Base-by-base conservation (phyloP, 2,329 filamentous ascomycete genomes). In the Diaporthe sp. region DNA sequence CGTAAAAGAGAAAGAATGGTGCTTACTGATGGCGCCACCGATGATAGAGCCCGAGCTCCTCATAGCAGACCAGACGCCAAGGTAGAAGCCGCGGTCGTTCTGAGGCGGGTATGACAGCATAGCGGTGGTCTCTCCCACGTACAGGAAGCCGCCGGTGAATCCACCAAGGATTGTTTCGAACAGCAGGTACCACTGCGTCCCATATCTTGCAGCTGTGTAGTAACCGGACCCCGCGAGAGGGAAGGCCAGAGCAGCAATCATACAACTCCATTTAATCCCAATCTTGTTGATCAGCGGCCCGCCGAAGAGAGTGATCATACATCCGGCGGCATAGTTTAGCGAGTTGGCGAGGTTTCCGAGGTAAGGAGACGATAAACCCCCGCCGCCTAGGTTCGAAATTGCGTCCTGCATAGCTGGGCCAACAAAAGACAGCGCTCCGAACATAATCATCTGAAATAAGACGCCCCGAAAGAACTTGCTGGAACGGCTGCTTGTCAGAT, bases 221-320 rank as follows among this genome's bases (percentile, higher is more conserved):
- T 81, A 83, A 17, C 80, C 80, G 19, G 81, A 83, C 1, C 82
- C 82, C 0, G 77, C 77, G 53, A 84, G 75, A 0, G 83, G 83
- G 68, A 84, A 81, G 1, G 79, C 74, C 2, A 81, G 17, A 10
- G 81, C 81, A 9, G 81, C 82, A 53, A 84, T 81, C 42, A 84
- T 76, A 76, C 83, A 84, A 4, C 80, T 79, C 79, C 80, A 81
- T 61, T 81, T 82, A 71, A 84, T 83, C 19, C 83, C 83, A 10
- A 84, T 71, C 68, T 83, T 84, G 76, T 83, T 84, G 75, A 84
- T 84, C 65, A 84, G 70, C 1, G 82, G 83, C 0, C 82, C 82
- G 27, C 82, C 83, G 12, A 82, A 79, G 13, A 76, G 53, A 6
- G 74, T 75, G 12, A 75, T 32, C 30, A 75, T n/a, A 32, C 72